Evolutionary conservation across 345 rosid species (phyloP), one percentile per base, ranked within the genome.

Genomic region (Salix brachista): DNA sequence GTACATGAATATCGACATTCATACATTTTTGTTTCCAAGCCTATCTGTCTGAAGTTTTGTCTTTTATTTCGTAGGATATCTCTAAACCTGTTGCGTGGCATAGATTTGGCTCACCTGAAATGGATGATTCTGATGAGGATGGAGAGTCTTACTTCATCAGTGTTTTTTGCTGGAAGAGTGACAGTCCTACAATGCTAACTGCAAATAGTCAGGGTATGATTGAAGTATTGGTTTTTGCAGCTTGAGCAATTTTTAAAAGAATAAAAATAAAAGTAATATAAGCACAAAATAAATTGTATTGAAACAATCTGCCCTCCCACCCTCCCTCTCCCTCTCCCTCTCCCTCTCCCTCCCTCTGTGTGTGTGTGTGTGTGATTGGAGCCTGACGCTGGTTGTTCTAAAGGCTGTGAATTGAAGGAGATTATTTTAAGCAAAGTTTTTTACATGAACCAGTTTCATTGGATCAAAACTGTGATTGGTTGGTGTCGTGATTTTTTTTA

Each of bases 201-300:
- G 98, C 99, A 11, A 94, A 96, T 81, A 96, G 98, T 85, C 98
- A 92, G 83, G 99, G 99, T 73, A 96, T 97, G n/a, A 94, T 94
- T 56, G 94, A 94, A 84, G 98, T 94, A 21, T 86, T 94, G 42
- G 34, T 32, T 32, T 0, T 32, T 32, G 34, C 34, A 32, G 34
- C 34, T 32, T 32, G 34, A 32, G 34, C 34, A 32, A 32, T 32
- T 0, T 3, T 32, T 32, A 32, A 32, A 30, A 32, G 34, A 32
- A 32, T 0, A 32, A 32, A 32, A 32, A 32, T 0, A 32, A 32
- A 32, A 32, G 34, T 32, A 32, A 32, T 32, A 32, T 32, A 32
- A 32, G 34, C 34, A 32, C 34, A 32, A 32, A 32, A 32, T 4
- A 32, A 32, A 32, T 32, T 32, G 34, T 32, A 32, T 32, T 32